Percentiles rank a stretch among this genome's conserved stretches.
These are phyloP conservation scores for Phytophthora boehmeriae DNA, from an alignment of 352 stramenopile species.

Conservation along the genomic window DNA sequence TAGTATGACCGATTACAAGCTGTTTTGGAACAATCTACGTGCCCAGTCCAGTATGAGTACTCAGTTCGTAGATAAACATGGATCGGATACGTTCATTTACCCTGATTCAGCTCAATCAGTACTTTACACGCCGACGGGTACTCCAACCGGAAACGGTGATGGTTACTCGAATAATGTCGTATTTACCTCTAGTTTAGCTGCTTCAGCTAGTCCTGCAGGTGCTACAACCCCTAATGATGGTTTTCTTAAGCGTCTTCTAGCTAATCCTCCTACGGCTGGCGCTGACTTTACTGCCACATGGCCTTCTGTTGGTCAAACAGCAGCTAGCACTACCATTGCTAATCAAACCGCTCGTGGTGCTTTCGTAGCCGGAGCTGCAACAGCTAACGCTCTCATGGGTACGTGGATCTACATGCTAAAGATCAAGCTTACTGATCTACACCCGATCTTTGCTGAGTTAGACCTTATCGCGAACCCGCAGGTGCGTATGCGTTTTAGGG, in stretches of 20 bases:
- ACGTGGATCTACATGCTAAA: constrained; percentile 8
- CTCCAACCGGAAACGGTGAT: not conserved
- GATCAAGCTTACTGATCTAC: not conserved
- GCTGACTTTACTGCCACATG: not conserved
- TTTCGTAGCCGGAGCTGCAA: not conserved
- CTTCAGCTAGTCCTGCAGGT: not conserved
- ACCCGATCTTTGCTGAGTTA: constrained; percentile 2
- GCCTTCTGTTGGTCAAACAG: not conserved
- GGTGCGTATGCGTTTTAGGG: not conserved
- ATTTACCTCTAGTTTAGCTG: no score
- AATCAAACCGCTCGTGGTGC: not conserved
- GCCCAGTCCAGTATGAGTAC: constrained; percentile 1
- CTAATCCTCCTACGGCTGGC: not conserved
- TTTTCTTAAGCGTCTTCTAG: not conserved
- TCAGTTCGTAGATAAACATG: not conserved
- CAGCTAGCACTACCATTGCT: not conserved
- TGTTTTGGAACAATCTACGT: constrained; percentile 2
- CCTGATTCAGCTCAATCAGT: not conserved
- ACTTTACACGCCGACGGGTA: not conserved
- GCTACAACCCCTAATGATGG: not conserved
- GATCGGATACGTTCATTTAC: not conserved
- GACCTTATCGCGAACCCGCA: constrained; percentile 5
- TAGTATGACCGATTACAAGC: not conserved
- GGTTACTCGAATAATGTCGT: not conserved
- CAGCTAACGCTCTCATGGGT: not conserved